Evolutionary conservation across 2,329 filamentous ascomycete species (phyloP), one percentile per base, ranked within the genome.

Genomic region (Penicillium sp.): DNA sequence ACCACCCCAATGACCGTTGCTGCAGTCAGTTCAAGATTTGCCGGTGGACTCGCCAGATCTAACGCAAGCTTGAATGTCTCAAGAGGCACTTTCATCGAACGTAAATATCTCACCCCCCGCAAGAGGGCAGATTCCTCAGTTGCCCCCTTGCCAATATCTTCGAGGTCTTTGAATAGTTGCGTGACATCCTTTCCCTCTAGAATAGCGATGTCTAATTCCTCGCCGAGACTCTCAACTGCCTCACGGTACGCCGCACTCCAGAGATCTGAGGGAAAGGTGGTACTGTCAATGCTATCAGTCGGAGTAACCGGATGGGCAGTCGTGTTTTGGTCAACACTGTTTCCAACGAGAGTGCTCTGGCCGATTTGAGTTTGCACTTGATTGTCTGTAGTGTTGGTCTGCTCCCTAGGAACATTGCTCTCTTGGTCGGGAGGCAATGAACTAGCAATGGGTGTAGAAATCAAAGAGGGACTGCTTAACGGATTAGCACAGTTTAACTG

Each of bases 231-330:
- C 12, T 64, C 61, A 40, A 67, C 59, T 55, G 64, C 66, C 54
- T 69, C 64, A 45, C 64, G 62, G 49, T 64, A 68, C 56, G 65
- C 66, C 53, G 64, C 57, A 59, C 61, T 68, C 66, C 64, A 69
- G 50, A 68, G 59, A 54, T 65, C 63, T 33, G 56, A 59, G 52
- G 26, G 26, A 28, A 28, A 4, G 5, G 8, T 28, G 8, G 4
- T 5, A 28, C 5, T 5, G 26, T 8, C 26, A 28, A 5, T 28
- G 26, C 8, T 8, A 28, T 28, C 8, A 28, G 5, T 28, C 26
- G 8, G 8, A 4, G 26, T 28, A 4, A 28, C 4, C 8, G 26
- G 26, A 28, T 28, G 5, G 26, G 26, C 4, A 8, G 8, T 8
- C 26, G 8, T 5, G 26, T 28, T 28, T 28, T 28, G 26, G 4